Evolutionary conservation across 495 filamentous ascomycete genomes (phyloP).

Genomic region (Cenococcum geophilum): DNA sequence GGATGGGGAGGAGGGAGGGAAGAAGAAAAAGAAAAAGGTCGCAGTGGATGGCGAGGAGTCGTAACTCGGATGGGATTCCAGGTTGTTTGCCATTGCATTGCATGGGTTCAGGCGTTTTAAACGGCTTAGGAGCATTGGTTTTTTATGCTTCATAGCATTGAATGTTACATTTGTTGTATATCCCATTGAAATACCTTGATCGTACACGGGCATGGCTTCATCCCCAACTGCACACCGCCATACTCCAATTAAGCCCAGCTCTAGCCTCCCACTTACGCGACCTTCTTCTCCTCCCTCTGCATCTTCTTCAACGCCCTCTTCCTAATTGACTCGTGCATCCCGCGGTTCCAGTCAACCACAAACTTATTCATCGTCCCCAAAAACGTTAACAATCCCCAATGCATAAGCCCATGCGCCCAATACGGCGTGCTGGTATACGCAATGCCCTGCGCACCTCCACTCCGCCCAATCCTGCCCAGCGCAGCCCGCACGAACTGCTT

Average conservation of each 20-base stretch:
- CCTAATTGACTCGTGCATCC: conserved; percentile 81
- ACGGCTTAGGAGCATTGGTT: too few species aligned
- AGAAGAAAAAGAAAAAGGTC: conserved; percentile 35
- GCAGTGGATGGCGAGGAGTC: conserved; percentile 11
- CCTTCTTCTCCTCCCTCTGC: conserved; percentile 71
- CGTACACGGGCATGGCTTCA: too few species aligned
- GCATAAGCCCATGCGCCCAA: conserved; percentile 85
- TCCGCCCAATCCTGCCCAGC: conserved; percentile 73
- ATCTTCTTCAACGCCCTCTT: conserved; percentile 84
- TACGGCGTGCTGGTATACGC: conserved; percentile 82
- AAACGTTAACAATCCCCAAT: conserved; percentile 71
- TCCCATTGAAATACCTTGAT: too few species aligned
- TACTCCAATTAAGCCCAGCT: too few species aligned
- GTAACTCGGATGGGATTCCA: background rate
- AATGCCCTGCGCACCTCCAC: conserved; percentile 65
- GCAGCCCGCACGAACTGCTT: conserved; percentile 73
- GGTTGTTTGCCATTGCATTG: background rate
- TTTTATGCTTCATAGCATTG: too few species aligned
- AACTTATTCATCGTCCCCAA: conserved; percentile 58
- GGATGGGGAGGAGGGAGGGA: conserved; percentile 52
- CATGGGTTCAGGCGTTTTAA: background rate
- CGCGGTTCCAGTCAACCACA: conserved; percentile 61
- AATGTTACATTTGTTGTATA: too few species aligned
- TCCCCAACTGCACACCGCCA: too few species aligned
- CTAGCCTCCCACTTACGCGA: too few species aligned